Conservation (phyloP, 2,329 filamentous ascomycete species). For the Aaosphaeria pasadenensis region DNA sequence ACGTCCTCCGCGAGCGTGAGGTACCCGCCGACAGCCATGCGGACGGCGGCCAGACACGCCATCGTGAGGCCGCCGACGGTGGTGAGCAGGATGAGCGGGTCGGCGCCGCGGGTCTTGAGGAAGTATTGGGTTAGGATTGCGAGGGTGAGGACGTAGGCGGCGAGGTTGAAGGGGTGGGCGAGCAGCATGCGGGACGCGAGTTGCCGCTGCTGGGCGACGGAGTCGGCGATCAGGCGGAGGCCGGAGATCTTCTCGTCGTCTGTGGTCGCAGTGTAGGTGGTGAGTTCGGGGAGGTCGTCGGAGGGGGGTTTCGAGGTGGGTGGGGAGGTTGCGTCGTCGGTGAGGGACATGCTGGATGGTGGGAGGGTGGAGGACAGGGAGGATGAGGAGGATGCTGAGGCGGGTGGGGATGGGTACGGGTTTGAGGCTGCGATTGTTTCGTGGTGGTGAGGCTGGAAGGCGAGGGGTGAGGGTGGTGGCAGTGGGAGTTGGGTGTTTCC, state of each 20-base stretch:
- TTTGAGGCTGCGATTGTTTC: slow-evolving; percentile 40
- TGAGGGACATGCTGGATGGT: slow-evolving; percentile 30
- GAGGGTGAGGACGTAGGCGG: slow-evolving; percentile 37
- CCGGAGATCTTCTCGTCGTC: slow-evolving; percentile 64
- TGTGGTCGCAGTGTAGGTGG: slow-evolving; percentile 51
- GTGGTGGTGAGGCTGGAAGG: slow-evolving; percentile 17
- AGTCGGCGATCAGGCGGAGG: slow-evolving; percentile 74
- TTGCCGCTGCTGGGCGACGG: slow-evolving; percentile 77
- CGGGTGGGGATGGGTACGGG: slow-evolving; percentile 34
- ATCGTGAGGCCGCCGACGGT: slow-evolving; percentile 62
- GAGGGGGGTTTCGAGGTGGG: slow-evolving; percentile 13
- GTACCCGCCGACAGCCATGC: slow-evolving; percentile 62
- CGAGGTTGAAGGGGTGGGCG: slow-evolving; percentile 35
- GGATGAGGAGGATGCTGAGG: slow-evolving; percentile 26
- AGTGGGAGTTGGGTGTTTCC: slow-evolving; percentile 51
- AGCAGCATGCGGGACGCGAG: slow-evolving; percentile 59
- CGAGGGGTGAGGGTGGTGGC: slow-evolving; percentile 48
- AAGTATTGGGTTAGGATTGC: slow-evolving; percentile 40
- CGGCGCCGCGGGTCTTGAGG: slow-evolving; percentile 38
- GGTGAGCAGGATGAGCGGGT: slow-evolving; percentile 56
- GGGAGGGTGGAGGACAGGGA: slow-evolving; percentile 10
- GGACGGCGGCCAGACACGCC: slow-evolving; percentile 60
- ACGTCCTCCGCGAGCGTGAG: slow-evolving; percentile 60
- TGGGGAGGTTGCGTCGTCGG: slow-evolving; percentile 12
- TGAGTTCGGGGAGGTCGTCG: slow-evolving; percentile 54